Percentiles rank a stretch among this genome's conserved stretches.
These are phyloP conservation scores for Carex pumila DNA, from an alignment of 176 grass and related monocot species.

Conservation along the genomic window DNA sequence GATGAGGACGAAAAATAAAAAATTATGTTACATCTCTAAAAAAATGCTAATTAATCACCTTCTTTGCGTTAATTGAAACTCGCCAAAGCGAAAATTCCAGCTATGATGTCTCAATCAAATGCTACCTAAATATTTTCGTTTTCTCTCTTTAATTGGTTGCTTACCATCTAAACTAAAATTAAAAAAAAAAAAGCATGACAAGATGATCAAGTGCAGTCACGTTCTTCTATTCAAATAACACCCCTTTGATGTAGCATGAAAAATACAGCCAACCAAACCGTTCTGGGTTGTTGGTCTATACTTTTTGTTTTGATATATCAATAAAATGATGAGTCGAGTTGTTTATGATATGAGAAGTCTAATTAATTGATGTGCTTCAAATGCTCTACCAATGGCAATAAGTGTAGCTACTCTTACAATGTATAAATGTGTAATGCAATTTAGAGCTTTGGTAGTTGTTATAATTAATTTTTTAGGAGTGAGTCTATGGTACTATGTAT, in stretches of 20 bases:
- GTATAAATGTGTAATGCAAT: neutral
- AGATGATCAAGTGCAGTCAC: neutral
- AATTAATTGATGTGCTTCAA: neutral
- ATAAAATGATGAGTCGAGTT: neutral
- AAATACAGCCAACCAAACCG: slow-evolving; percentile 20
- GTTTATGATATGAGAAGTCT: neutral
- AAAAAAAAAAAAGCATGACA: neutral
- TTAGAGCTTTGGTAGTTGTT: neutral
- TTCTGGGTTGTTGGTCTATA: slow-evolving; percentile 13
- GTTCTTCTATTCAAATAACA: slow-evolving; percentile 6
- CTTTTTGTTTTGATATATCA: neutral
- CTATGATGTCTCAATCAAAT: slow-evolving; percentile 19
- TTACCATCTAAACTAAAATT: slow-evolving; percentile 28
- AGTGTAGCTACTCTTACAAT: neutral
- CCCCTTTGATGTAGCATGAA: slow-evolving; percentile 18
- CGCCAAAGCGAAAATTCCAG: neutral
- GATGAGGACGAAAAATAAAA: neutral
- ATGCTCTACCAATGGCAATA: neutral
- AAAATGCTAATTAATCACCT: slow-evolving; percentile 8
- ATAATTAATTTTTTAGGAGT: too few species aligned
- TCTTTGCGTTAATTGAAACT: neutral
- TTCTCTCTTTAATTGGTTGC: slow-evolving; percentile 20
- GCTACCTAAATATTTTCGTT: slow-evolving; percentile 9
- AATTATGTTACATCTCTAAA: neutral
- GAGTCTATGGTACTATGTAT: too few species aligned